Evolutionary conservation across 176 grass and related monocot species (phyloP).

Genomic region (Canna indica): DNA sequence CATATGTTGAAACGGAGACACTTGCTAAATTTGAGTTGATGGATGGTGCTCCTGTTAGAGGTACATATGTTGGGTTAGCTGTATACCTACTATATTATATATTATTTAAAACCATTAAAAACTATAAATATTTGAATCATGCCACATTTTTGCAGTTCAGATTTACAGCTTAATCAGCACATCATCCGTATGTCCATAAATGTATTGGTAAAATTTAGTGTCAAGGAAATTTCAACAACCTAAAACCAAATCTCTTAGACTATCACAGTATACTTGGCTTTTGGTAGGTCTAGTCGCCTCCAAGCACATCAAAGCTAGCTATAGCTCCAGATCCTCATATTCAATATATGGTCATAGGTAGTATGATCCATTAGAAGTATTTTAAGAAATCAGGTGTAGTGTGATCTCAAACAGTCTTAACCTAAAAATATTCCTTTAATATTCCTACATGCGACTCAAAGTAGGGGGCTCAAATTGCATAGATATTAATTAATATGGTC

Average conservation of each 20-base stretch:
- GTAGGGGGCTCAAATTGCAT: too few relatives aligned
- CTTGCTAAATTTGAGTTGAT: slow-evolving; percentile 98
- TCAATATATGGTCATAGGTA: too few relatives aligned
- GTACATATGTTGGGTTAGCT: slow-evolving; percentile 25
- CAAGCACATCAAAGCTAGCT: too few relatives aligned
- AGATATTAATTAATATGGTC: too few relatives aligned
- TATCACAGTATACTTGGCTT: too few relatives aligned
- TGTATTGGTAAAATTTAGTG: not conserved
- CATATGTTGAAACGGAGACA: slow-evolving; percentile 99
- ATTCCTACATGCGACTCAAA: too few relatives aligned
- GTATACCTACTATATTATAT: not conserved
- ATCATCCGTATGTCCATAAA: not conserved
- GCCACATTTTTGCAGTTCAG: not conserved
- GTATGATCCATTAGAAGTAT: too few relatives aligned
- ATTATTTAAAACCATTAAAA: not conserved
- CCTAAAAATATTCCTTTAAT: too few relatives aligned
- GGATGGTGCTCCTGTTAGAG: slow-evolving; percentile 99
- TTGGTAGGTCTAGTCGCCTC: too few relatives aligned
- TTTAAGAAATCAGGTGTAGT: too few relatives aligned
- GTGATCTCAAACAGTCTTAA: too few relatives aligned
- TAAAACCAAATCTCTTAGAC: not conserved
- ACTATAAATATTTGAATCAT: not conserved
- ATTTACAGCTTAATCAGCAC: not conserved
- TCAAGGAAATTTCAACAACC: not conserved
- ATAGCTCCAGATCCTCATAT: too few relatives aligned